Evolutionary conservation across 768 basidiomycete genomes (phyloP), one percentile per base, ranked within the genome.

Genomic region (Serendipita sp.): DNA sequence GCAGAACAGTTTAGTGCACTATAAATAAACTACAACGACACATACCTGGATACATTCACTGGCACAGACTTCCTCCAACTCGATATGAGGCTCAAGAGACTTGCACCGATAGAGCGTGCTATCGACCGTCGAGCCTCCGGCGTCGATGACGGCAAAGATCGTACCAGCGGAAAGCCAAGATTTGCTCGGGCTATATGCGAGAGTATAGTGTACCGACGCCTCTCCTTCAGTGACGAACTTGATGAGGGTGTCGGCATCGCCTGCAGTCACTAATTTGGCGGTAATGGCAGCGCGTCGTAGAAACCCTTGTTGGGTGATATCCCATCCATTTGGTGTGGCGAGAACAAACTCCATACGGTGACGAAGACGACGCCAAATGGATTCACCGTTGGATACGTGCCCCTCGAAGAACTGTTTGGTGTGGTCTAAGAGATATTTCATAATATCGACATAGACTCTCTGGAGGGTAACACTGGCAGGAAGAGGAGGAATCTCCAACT

Each of bases 1-100:
- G 24, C 15, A 13, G 53, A 13, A 15, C 30, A 10, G 53, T 28
- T 28, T 13, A 54, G 8, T 11, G 11, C 11, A 10, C 15, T 10
- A 54, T 28, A 54, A 54, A n/a, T 13, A 18, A 48, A 51, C 13
- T 28, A 28, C 28, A 16, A 11, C 51, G 18, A 30, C 32, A 41
- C 65, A 30, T 28, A 56, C 65, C 54, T 65, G 65, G 11, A 65
- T 41, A 44, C 65, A 65, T 41, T 60, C 65, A 30, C 53, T 58
- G 13, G 32, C 65, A 28, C 53, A 56, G 2, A 60, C 65, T 35
- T 65, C 65, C 32, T 65, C 53, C 16, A 65, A 53, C 28, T 37
- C n/a, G 5, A 65, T 18, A 15, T 65, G 30, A 4, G 65, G 65
- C n/a, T 53, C 41, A 4, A 60, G 7, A 3, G 53, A 30, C n/a